Base-by-base conservation (phyloP, 371 early-diverging fungal species). In the Amoeboaphelidium protococcarum region DNA sequence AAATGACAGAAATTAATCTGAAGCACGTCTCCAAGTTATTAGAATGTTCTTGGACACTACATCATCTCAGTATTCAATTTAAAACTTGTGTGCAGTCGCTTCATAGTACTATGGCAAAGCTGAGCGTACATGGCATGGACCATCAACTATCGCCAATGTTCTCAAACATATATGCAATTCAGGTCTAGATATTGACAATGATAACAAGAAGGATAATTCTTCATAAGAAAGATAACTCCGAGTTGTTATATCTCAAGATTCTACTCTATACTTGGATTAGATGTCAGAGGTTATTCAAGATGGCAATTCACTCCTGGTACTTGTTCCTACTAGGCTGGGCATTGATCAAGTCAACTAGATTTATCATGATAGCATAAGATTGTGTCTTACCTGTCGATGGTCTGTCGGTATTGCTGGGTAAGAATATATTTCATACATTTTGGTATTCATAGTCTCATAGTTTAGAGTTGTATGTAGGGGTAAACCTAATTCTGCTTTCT, bases 81-180 rank as follows among this genome's bases (percentile, higher is more conserved):
- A 94, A 49, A 64, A 79, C 13, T 80, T 94, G 50, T 84, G 85
- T 1, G 57, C 76, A n/a, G 58, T 78, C 1, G 95, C 90, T 4
- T 68, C 68, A 47, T 76, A 81, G 52, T 68, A 74, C 22, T 53
- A 56, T 52, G 86, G 80, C 27, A 89, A 84, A 52, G 71, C 78
- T 43, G 78, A 88, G 50, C 91, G 95, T 26, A 76, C 87, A 61
- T 94, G 95, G 95, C 91, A 88, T 65, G 90, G 90, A 0, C 95
- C 95, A 0, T 70, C 71, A 16, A 89, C 85, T 2, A 84, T 85
- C 19, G 79, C 87, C n/a, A 78, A 80, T 46, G 83, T 84, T 25
- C 69, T 84, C 2, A 74, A 74, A 44, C 6, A 23, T 24, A 19
- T 16, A 1, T 16, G 23, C 1, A 23, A 44, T 22, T 16, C 19